Conservation (phyloP, 2,329 filamentous ascomycete genomes). For the Pseudophaeomoniella oleicola region DNA sequence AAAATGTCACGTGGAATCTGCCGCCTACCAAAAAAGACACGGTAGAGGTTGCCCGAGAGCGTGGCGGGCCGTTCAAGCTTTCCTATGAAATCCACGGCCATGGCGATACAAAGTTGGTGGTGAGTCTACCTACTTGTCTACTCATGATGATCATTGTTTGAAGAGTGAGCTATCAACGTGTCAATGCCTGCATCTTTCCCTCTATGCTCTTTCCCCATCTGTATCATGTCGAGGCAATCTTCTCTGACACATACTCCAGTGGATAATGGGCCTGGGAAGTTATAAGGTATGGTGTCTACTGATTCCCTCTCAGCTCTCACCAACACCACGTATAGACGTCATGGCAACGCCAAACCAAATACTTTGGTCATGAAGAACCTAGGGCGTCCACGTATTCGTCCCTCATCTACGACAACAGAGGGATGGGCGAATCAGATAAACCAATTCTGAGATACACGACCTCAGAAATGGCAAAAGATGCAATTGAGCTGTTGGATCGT, state of each 20-base stretch:
- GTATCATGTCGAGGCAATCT: neutral
- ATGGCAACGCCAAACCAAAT: slow-evolving; percentile 72
- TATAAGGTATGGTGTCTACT: slow-evolving; percentile 27
- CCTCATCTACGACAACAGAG: slow-evolving; percentile 70
- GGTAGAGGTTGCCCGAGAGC: slow-evolving; percentile 46
- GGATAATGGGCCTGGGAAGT: slow-evolving; percentile 68
- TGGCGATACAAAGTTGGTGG: slow-evolving; percentile 57
- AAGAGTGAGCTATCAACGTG: neutral
- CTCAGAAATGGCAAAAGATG: slow-evolving; percentile 68
- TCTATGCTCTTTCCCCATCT: neutral
- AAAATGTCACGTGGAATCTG: slow-evolving; percentile 28
- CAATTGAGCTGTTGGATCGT: slow-evolving; percentile 53
- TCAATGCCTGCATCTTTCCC: neutral
- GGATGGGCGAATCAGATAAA: slow-evolving; percentile 67
- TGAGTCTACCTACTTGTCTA: slow-evolving; percentile 30
- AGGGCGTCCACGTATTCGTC: slow-evolving; percentile 50
- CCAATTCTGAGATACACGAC: slow-evolving; percentile 67
- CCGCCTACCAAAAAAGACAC: slow-evolving; percentile 49
- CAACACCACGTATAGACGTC: slow-evolving; percentile 43
- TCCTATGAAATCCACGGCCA: slow-evolving; percentile 68
- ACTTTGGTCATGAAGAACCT: slow-evolving; percentile 58
- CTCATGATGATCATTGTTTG: slow-evolving; percentile 5
- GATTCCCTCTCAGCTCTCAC: no score
- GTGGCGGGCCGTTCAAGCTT: slow-evolving; percentile 60
- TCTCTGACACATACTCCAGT: slow-evolving; percentile 29